Evolutionary conservation across 2,329 filamentous ascomycete species (phyloP).

Genomic region (Hymenoscyphus occultus): DNA sequence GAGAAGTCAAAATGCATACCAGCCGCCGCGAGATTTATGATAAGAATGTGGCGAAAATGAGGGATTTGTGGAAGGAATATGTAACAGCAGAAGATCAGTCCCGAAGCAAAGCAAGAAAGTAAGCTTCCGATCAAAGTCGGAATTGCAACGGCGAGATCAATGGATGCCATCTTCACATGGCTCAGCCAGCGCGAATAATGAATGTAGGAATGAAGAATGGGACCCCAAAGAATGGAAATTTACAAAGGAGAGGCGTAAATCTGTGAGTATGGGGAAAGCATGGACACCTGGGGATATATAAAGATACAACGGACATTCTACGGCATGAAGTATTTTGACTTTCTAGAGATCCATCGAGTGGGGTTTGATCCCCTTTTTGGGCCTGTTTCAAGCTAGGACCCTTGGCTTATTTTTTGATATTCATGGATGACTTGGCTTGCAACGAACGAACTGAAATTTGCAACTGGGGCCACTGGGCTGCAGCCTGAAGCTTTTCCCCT

Average conservation of each 20-base stretch:
- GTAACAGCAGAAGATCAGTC: conserved; percentile 12
- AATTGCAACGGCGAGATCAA: conserved; percentile 11
- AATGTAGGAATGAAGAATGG: neutral
- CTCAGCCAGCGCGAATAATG: neutral
- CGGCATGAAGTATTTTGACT: conserved; percentile 4
- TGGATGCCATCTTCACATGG: neutral
- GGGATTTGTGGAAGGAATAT: conserved; percentile 14
- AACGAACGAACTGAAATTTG: neutral
- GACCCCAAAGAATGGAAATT: neutral
- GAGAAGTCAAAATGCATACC: neutral
- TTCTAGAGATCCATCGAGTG: neutral
- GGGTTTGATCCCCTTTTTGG: neutral
- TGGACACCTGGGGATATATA: conserved; percentile 4
- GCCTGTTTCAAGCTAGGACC: neutral
- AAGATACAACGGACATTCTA: neutral
- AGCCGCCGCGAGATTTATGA: conserved; percentile 10
- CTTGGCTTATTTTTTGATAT: conserved; percentile 4
- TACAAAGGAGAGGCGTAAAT: neutral
- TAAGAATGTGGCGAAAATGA: conserved; percentile 14
- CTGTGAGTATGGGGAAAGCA: neutral
- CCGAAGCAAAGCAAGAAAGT: conserved; percentile 12
- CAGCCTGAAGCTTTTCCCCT: neutral
- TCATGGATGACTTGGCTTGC: neutral
- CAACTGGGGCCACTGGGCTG: neutral
- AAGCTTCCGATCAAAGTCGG: conserved; percentile 9